Base-by-base conservation (phyloP, 1,139 yeast genomes). In the Suhomyces guaymorum region DNA sequence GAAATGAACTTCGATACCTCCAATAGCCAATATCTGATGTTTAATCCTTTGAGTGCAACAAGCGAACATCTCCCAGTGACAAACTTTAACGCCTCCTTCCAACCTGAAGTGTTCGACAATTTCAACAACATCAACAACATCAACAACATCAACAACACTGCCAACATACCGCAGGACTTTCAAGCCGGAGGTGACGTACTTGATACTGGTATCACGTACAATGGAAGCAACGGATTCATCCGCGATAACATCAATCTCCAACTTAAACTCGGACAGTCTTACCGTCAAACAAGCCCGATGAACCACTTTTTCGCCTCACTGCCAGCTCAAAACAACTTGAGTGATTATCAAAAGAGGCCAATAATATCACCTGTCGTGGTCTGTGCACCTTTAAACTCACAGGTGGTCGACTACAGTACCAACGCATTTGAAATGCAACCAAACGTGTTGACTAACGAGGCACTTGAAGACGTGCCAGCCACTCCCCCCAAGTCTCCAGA, bases 211-310 rank as follows among this genome's bases (percentile, higher is more conserved):
- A 12, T n/a, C 30, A 19, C 18, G 28, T 13, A 20, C 16, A 15
- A 26, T 26, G 9, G 13, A 16, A 8, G 19, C 6, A 26, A 24
- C 25, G 30, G 26, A 7, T 28, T 23, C 11, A 15, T 40, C 25
- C 31, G 38, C 7, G 47, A 44, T 27, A 44, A 43, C 33, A 43
- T 44, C 15, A 43, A 44, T 28, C 41, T 44, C 21, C 44, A 41
- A 8, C 36, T 39, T 19, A 43, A 43, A 28, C 29, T 44, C 11
- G 48, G 48, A 2, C 39, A 35, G 5, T 15, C 34, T 1, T 29
- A 18, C 15, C 40, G 34, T 11, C 31, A 30, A 15, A 24, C 20
- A 7, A 29, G 21, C 23, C 20, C 31, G 13, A 25, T 26, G 29
- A 27, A 30, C 29, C 37, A 32, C 14, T 26, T 28, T 32, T 26